A percentile compares a stretch with the other conserved stretches of the same genome.
These are phyloP conservation scores for Fomitopsis palustris DNA, from an alignment of 1,284 basidiomycete genomes.

Conservation along the genomic window DNA sequence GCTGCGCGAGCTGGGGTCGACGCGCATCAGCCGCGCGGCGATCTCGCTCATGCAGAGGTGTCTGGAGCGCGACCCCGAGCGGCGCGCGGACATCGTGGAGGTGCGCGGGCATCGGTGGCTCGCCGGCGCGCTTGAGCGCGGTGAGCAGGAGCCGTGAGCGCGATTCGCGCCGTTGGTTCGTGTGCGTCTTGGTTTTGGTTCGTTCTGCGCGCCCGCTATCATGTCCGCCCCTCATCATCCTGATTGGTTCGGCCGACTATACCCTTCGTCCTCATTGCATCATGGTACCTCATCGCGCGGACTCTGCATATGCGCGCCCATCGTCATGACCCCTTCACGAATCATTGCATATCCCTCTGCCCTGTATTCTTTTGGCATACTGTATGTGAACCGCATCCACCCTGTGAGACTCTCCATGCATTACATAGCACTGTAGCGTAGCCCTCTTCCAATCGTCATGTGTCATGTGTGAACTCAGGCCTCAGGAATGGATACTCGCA, in stretches of 20 bases:
- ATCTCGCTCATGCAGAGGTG: conserved; percentile 63
- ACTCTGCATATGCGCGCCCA: neutral
- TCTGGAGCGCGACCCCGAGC: conserved; percentile 67
- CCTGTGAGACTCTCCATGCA: neutral
- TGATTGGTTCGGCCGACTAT: neutral
- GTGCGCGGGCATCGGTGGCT: conserved; percentile 81
- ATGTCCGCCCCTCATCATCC: neutral
- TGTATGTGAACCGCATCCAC: neutral
- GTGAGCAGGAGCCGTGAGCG: conserved; percentile 8
- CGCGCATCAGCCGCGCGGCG: conserved; percentile 19
- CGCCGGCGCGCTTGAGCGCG: conserved; percentile 28
- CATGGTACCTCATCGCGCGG: neutral
- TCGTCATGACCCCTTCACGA: neutral
- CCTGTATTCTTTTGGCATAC: neutral
- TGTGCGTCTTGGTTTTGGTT: neutral
- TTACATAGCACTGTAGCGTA: neutral
- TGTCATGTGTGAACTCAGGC: neutral
- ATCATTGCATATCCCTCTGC: neutral
- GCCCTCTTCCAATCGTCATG: neutral
- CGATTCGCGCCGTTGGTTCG: too few species aligned
- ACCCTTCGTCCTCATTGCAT: neutral
- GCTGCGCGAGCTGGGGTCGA: conserved; percentile 22
- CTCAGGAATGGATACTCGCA: too few species aligned
- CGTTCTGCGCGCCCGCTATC: neutral
- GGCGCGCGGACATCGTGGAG: conserved; percentile 67